These are phyloP conservation scores for Cichorium intybus DNA, from an alignment of 140 eudicot species.

Conservation along the genomic window DNA sequence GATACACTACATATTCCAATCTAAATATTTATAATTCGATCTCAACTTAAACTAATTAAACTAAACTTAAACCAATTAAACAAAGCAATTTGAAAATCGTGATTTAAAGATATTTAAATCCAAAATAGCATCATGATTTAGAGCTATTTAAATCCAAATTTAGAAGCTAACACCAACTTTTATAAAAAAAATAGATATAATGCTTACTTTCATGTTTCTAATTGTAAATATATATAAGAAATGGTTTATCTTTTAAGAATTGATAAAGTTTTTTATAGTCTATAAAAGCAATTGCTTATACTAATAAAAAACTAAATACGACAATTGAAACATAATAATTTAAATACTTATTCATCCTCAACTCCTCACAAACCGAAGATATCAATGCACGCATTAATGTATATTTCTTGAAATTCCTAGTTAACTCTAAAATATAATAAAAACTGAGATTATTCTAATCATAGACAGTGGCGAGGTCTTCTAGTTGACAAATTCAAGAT, in stretches of 20 bases:
- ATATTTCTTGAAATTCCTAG: background rate
- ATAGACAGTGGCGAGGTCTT: constrained; percentile 38
- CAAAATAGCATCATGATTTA: background rate
- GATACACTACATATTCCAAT: too few relatives aligned
- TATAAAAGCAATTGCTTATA: background rate
- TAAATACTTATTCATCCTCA: background rate
- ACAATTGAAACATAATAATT: background rate
- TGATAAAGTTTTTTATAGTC: too few relatives aligned
- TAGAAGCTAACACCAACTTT: background rate
- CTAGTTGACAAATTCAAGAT: constrained; percentile 63
- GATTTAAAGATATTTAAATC: too few relatives aligned
- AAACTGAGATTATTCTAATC: constrained; percentile 10
- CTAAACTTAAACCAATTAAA: too few relatives aligned
- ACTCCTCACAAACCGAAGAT: background rate
- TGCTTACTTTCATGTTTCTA: background rate
- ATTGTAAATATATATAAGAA: background rate
- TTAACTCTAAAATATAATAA: background rate
- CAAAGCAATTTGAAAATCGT: too few relatives aligned
- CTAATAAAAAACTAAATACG: background rate
- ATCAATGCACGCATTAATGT: background rate
- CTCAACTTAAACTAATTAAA: too few relatives aligned
- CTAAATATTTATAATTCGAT: too few relatives aligned
- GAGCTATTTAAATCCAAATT: background rate
- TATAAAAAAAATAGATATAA: background rate
- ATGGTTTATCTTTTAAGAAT: background rate